A percentile compares a stretch with the other conserved stretches of the same genome.
phyloP scores from a whole-genome alignment of 2,329 filamentous ascomycete genomes.

The Sclerotinia sclerotiorum region DNA sequence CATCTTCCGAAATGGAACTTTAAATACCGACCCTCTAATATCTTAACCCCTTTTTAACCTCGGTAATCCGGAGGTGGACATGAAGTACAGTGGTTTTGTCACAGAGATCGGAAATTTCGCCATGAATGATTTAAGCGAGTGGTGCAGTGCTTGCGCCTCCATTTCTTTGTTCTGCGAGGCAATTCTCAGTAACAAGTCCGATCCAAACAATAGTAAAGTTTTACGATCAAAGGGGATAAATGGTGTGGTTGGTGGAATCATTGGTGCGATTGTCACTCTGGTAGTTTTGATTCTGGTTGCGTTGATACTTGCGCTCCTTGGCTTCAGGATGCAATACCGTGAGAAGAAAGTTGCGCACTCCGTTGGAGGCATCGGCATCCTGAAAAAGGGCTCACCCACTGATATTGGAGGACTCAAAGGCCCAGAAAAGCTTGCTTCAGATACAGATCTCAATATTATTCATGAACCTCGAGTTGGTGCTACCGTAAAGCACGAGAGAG shows the following conservation, averaged over 20 bases:
- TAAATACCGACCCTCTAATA: slow-evolving; percentile 40
- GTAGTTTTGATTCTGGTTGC: slow-evolving; percentile 26
- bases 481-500: slow-evolving; percentile 36
- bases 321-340: slow-evolving; percentile 33
- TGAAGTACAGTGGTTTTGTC: slow-evolving; percentile 38
- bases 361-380: slow-evolving; percentile 23
- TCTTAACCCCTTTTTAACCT: slow-evolving; percentile 40
- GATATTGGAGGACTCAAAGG: slow-evolving; percentile 39
- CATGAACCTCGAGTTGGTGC: slow-evolving; percentile 31
- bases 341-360: slow-evolving; percentile 11
- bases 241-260: slow-evolving; percentile 35
- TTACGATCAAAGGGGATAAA: neutral
- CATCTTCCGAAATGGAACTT: slow-evolving; percentile 52
- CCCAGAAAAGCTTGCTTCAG: slow-evolving; percentile 36
- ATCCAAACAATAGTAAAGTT: neutral
- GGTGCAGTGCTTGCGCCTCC: slow-evolving; percentile 36
- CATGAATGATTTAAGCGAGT: slow-evolving; percentile 31
- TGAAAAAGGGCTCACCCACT: slow-evolving; percentile 23
- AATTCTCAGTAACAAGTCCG: slow-evolving; percentile 17
- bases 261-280: slow-evolving; percentile 37
- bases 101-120: slow-evolving; percentile 32
- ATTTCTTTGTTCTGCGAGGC: slow-evolving; percentile 36
- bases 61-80: slow-evolving; percentile 34
- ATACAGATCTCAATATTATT: slow-evolving; percentile 35
- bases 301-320: slow-evolving; percentile 29